phyloP scores from a whole-genome alignment of 441 rosid species.

The Metrosideros polymorpha region DNA sequence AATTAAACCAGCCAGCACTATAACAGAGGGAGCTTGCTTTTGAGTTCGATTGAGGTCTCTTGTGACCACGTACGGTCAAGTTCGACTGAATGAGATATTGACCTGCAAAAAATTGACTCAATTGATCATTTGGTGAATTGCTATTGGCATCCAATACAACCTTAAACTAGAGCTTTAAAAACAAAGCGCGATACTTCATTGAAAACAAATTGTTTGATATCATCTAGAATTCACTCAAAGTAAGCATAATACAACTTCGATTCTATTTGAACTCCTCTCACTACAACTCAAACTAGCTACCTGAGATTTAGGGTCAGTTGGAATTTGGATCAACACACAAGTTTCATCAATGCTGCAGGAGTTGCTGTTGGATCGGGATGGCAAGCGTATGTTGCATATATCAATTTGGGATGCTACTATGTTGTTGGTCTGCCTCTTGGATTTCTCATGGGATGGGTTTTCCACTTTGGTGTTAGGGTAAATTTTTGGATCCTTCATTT shows the following conservation, averaged over 20 bases:
- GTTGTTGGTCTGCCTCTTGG: slow-evolving; percentile 34
- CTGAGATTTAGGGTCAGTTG: background rate
- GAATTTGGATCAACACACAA: background rate
- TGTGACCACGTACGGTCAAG: background rate
- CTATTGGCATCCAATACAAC: background rate
- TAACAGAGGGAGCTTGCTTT: background rate
- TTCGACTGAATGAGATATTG: background rate
- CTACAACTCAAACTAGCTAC: background rate
- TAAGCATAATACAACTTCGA: background rate
- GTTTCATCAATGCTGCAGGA: slow-evolving; percentile 10
- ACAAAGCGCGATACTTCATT: background rate
- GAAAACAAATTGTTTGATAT: background rate
- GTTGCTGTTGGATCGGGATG: slow-evolving; percentile 45
- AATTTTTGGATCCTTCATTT: background rate
- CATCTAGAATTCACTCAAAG: background rate
- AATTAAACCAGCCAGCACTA: background rate
- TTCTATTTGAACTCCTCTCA: background rate
- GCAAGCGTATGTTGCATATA: slow-evolving; percentile 34
- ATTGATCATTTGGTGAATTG: background rate
- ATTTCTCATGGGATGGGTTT: slow-evolving; percentile 28
- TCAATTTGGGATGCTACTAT: slow-evolving; percentile 45
- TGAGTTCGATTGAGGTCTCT: background rate
- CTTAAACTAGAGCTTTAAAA: background rate
- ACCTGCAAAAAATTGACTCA: background rate
- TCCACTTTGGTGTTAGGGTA: slow-evolving; percentile 29